These are phyloP conservation scores for Trichosporon coremiiforme DNA, from an alignment of 1,284 basidiomycete species.

Conservation along the genomic window DNA sequence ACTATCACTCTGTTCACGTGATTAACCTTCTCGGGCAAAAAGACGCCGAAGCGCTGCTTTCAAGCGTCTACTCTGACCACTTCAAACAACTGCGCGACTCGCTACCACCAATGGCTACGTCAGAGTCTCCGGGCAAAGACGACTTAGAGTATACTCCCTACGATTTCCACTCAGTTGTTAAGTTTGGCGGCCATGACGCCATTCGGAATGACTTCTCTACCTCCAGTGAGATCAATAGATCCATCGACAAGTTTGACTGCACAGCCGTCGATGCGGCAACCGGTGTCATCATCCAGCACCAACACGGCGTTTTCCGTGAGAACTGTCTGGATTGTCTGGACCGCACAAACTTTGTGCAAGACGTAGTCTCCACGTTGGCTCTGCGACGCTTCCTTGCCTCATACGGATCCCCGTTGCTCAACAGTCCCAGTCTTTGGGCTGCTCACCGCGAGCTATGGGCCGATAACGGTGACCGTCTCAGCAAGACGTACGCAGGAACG, in stretches of 20 bases:
- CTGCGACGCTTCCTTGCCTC: conserved; percentile 62
- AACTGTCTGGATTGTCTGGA: conserved; percentile 97
- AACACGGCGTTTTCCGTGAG: conserved; percentile 86
- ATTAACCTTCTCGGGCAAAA: conserved; percentile 85
- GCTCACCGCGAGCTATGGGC: conserved; percentile 94
- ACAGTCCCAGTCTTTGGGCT: conserved; percentile 67
- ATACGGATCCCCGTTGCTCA: conserved; percentile 40
- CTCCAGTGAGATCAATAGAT: conserved; percentile 64
- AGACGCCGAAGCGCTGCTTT: conserved; percentile 86
- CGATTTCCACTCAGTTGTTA: conserved; percentile 87
- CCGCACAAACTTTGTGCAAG: conserved; percentile 97
- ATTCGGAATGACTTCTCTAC: conserved; percentile 76
- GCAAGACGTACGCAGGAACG: conserved; percentile 91
- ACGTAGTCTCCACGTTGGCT: conserved; percentile 77
- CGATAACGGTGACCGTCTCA: conserved; percentile 88
- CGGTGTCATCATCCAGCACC: conserved; percentile 73
- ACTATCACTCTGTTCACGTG: conserved; percentile 76
- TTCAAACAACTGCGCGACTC: conserved; percentile 57
- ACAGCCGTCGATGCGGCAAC: conserved; percentile 70
- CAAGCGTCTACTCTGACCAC: conserved; percentile 77
- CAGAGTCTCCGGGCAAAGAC: conserved; percentile 24
- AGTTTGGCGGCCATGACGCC: conserved; percentile 83
- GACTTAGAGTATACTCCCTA: conserved; percentile 72
- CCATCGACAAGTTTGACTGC: conserved; percentile 81
- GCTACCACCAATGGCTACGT: conserved; percentile 55